phyloP scores from a whole-genome alignment of 129 eudicot species.

The Kitagawia praeruptora region DNA sequence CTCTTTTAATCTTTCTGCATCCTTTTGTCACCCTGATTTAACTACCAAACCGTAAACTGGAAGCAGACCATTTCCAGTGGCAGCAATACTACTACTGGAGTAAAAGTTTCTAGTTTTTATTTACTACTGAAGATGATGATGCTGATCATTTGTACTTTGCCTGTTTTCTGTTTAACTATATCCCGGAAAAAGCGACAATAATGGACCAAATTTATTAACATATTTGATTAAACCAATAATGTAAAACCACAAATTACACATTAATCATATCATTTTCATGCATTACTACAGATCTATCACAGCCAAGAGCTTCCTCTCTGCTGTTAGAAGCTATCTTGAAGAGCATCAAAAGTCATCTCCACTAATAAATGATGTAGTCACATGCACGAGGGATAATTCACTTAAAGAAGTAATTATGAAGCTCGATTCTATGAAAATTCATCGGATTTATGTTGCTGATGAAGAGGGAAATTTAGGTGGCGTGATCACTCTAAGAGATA shows the following conservation, averaged over 20 bases:
- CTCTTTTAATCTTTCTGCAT: no score
- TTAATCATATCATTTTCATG: background rate
- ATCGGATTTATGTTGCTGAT: constrained; percentile 71
- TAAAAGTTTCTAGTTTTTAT: background rate
- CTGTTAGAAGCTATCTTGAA: constrained; percentile 62
- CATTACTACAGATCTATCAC: constrained; percentile 65
- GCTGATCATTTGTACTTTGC: background rate
- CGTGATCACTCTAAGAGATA: constrained; percentile 79
- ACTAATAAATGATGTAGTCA: constrained; percentile 52
- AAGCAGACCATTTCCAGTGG: background rate
- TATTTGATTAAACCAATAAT: background rate
- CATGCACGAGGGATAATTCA: constrained; percentile 49
- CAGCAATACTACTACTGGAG: background rate
- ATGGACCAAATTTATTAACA: background rate
- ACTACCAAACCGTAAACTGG: background rate
- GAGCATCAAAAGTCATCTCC: constrained; percentile 44
- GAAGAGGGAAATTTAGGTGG: constrained; percentile 61
- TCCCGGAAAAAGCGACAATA: background rate
- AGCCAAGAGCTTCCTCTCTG: constrained; percentile 67
- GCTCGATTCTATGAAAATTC: constrained; percentile 67
- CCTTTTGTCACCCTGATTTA: no score
- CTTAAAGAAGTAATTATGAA: constrained; percentile 58
- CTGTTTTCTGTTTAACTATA: no score
- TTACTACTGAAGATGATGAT: background rate
- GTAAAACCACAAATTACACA: background rate